Conservation (phyloP, 108 stramenopile species). For the Nitzschia sp. region DNA sequence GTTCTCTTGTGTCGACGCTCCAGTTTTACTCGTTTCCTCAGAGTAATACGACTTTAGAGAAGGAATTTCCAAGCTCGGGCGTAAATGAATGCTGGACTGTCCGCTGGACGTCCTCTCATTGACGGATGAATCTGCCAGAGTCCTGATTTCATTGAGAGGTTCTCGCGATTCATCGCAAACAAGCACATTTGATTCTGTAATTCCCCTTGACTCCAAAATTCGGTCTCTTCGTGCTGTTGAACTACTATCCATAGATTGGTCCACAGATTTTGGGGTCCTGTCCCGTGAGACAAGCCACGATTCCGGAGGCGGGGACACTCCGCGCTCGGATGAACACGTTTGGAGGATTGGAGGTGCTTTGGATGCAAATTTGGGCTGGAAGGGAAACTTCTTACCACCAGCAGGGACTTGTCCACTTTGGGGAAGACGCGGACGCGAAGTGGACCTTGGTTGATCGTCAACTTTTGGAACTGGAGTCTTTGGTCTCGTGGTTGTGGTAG, state of each 20-base stretch:
- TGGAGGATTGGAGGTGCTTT: background rate
- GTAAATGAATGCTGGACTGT: background rate
- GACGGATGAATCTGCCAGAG: background rate
- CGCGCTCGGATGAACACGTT: conserved; percentile 9
- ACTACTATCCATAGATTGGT: background rate
- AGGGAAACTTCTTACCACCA: background rate
- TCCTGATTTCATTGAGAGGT: conserved; percentile 6
- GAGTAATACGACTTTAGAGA: conserved; percentile 7
- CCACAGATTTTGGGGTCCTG: conserved; percentile 6
- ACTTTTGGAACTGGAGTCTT: background rate
- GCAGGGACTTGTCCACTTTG: too few species aligned
- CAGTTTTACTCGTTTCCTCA: background rate
- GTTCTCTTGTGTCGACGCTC: background rate
- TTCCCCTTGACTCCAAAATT: conserved; percentile 13
- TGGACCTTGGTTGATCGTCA: too few species aligned
- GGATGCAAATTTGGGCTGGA: background rate
- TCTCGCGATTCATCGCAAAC: conserved; percentile 1
- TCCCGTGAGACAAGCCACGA: background rate
- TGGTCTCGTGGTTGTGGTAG: background rate
- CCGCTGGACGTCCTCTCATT: background rate
- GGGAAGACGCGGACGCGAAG: too few species aligned
- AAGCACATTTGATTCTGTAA: background rate
- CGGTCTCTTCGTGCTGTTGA: conserved; percentile 16
- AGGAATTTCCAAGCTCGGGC: conserved; percentile 10
- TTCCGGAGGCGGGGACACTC: conserved; percentile 11